These are phyloP conservation scores for Berkeleyomyces basicola DNA, from an alignment of 2,329 filamentous ascomycete genomes.

Conservation along the genomic window DNA sequence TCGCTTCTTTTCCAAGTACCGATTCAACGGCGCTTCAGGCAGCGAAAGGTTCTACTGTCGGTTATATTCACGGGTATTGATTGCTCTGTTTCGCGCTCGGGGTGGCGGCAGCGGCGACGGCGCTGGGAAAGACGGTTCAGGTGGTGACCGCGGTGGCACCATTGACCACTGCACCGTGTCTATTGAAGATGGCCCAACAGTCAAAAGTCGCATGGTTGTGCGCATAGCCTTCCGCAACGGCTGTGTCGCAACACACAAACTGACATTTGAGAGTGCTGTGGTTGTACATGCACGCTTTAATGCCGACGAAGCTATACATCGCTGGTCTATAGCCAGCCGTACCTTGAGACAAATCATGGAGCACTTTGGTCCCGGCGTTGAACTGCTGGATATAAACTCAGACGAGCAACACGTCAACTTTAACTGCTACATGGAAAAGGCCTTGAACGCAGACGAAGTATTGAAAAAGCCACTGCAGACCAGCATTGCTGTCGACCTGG, in stretches of 20 bases:
- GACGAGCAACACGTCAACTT: slow-evolving; percentile 60
- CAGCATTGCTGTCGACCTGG: slow-evolving; percentile 57
- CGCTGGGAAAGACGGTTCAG: slow-evolving; percentile 35
- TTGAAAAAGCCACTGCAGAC: slow-evolving; percentile 68
- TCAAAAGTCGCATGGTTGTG: slow-evolving; percentile 57
- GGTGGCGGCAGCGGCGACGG: slow-evolving; percentile 36
- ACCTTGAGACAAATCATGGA: slow-evolving; percentile 61
- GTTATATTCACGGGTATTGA: slow-evolving; percentile 39
- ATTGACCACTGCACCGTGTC: slow-evolving; percentile 61
- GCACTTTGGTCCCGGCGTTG: slow-evolving; percentile 64
- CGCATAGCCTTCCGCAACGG: slow-evolving; percentile 61
- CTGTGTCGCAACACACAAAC: slow-evolving; percentile 58
- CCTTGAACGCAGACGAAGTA: slow-evolving; percentile 51
- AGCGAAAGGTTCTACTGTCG: slow-evolving; percentile 51
- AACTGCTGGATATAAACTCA: slow-evolving; percentile 63
- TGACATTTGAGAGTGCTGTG: slow-evolving; percentile 59
- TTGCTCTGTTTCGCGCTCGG: slow-evolving; percentile 59
- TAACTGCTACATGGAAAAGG: slow-evolving; percentile 68
- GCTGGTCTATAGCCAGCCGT: slow-evolving; percentile 56
- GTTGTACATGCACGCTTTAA: slow-evolving; percentile 65
- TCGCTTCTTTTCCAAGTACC: slow-evolving; percentile 58
- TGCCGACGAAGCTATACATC: slow-evolving; percentile 45
- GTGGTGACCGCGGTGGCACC: slow-evolving; percentile 38
- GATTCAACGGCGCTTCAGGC: slow-evolving; percentile 40
- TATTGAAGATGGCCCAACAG: slow-evolving; percentile 52